Conservation (phyloP, 2,329 filamentous ascomycete species). For the Fusarium sororula region DNA sequence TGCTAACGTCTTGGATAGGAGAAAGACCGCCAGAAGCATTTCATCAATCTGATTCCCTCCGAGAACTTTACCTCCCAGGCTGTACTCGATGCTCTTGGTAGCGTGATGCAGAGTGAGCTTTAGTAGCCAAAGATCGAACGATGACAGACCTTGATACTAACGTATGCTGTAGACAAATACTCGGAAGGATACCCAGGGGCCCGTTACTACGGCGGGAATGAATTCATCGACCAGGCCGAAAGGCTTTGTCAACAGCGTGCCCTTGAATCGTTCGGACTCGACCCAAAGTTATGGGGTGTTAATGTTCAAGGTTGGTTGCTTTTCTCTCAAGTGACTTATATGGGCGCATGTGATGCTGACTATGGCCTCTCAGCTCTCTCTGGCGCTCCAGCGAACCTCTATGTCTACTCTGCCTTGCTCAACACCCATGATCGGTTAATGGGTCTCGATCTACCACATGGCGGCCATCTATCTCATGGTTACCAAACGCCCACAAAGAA, state of each 20-base stretch:
- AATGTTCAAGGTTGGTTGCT: slow-evolving; percentile 85
- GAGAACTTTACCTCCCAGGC: slow-evolving; percentile 97
- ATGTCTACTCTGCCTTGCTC: slow-evolving; percentile 95
- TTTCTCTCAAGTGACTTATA: not conserved
- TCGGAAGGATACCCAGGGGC: slow-evolving; percentile 98
- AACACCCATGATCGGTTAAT: slow-evolving; percentile 94
- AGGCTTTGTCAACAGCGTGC: slow-evolving; percentile 89
- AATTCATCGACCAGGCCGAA: slow-evolving; percentile 93
- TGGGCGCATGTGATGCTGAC: slow-evolving; percentile 15
- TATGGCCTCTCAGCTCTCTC: slow-evolving; percentile 71
- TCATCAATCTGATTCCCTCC: slow-evolving; percentile 95
- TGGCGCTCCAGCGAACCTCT: slow-evolving; percentile 78
- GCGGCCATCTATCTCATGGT: slow-evolving; percentile 94
- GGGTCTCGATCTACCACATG: slow-evolving; percentile 95
- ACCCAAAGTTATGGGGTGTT: slow-evolving; percentile 91
- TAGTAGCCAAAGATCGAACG: not conserved
- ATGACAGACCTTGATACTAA: not conserved
- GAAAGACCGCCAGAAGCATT: slow-evolving; percentile 95
- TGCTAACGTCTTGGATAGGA: slow-evolving; percentile 65
- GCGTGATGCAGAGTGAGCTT: slow-evolving; percentile 88
- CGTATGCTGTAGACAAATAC: slow-evolving; percentile 79
- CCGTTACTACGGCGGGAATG: slow-evolving; percentile 95
- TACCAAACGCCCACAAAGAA: slow-evolving; percentile 95
- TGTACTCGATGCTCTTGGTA: slow-evolving; percentile 89
- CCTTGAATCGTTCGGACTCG: slow-evolving; percentile 84